Base-by-base conservation (phyloP, 345 rosid genomes). In the Conringia planisiliqua region DNA sequence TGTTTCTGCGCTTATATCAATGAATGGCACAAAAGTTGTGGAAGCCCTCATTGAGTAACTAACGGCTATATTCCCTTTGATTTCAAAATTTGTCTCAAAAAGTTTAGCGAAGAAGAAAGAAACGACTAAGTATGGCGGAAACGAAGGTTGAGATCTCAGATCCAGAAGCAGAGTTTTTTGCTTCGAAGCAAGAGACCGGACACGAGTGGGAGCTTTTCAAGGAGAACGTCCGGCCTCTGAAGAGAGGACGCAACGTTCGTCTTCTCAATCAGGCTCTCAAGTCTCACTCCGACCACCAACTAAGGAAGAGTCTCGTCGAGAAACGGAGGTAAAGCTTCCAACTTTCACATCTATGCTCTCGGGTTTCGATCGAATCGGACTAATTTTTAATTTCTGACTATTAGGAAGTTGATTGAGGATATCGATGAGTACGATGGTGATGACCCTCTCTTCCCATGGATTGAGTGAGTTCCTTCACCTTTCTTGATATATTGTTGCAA, bases 141-240 rank as follows among this genome's bases (percentile, higher is more conserved):
- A 50, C 63, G 2, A 63, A 40, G 30, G 77, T 79, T 22, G 69
- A 78, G 77, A 65, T 60, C 58, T 40, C 87, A 76, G 98, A 94
- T 72, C 87, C 93, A 32, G 98, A 94, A 81, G 48, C 91, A 26
- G 86, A 82, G 82, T 94, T 94, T 75, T 85, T 94, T 1, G 85
- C 81, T 3, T 87, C 89, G 4, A 88, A 84, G 54, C 82, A 82
- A 66, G 87, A 89, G 83, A 89, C 90, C 0, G 93, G 97, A 5
- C 55, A 79, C 51, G 96, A 94, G 78, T 94, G 98, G 98, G 97
- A 94, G 72, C 84, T 87, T 36, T 94, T 81, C 85, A 94, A 94
- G 75, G 98, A 94, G 64, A 94, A 94, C 78, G 90, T 94, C 6
- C 77, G 94, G 66, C 97, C 97, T 0, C 68, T 93, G 47, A 91